phyloP scores from a whole-genome alignment of 1,139 yeast species.

The Candida freyschussii region DNA sequence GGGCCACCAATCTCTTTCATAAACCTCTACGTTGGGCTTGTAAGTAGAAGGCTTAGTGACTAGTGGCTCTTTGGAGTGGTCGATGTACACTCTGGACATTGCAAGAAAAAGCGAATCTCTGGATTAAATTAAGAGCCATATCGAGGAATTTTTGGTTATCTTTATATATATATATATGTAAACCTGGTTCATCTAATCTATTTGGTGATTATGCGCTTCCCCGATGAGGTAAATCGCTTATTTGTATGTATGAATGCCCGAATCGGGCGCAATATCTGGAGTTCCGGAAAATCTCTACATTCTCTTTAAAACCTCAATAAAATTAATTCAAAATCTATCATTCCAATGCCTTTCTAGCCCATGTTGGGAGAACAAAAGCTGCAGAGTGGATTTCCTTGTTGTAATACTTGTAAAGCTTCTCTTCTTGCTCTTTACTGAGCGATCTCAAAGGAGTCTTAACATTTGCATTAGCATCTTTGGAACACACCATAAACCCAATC shows the following conservation, averaged over 20 bases:
- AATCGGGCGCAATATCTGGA: no score
- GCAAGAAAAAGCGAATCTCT: no score
- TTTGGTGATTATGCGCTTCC: no score
- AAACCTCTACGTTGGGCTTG: constrained; percentile 12
- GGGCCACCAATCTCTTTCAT: constrained; percentile 32
- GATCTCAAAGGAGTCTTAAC: constrained; percentile 66
- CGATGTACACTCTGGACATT: constrained; percentile 1
- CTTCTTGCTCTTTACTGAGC: constrained; percentile 59
- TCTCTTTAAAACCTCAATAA: no score
- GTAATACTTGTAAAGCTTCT: constrained; percentile 68
- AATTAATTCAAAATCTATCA: no score
- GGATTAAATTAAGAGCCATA: no score
- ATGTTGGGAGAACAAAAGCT: constrained; percentile 81
- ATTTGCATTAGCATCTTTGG: constrained; percentile 61
- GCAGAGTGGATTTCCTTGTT: constrained; percentile 77
- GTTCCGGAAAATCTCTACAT: no score
- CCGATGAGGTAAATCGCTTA: no score
- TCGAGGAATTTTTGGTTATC: background rate
- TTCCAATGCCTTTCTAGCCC: constrained; percentile 53
- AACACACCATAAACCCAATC: constrained; percentile 90
- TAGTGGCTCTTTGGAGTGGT: constrained; percentile 10
- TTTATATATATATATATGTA: background rate
- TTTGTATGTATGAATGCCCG: no score
- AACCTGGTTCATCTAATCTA: background rate
- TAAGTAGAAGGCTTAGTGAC: constrained; percentile 5